phyloP scores from a whole-genome alignment of 169 alveolate species.

The Theileria annulata region DNA sequence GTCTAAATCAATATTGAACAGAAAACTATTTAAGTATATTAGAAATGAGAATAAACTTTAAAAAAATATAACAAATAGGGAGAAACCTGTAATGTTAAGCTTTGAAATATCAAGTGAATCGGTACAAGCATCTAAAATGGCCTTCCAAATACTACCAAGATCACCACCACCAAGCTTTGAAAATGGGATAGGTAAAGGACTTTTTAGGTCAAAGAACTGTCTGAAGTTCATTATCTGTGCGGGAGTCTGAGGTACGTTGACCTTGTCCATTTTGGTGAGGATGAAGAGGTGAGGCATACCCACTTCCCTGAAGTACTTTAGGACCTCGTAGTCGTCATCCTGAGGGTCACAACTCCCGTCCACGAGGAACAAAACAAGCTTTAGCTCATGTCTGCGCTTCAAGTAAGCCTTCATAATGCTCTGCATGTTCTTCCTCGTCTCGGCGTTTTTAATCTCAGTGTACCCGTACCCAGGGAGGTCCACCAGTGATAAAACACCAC shows the following conservation, averaged over 20 bases:
- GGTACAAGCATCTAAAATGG: conserved; percentile 60
- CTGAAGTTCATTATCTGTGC: conserved; percentile 54
- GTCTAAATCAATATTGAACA: conserved; percentile 2
- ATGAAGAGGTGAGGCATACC: conserved; percentile 47
- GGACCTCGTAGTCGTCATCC: conserved; percentile 35
- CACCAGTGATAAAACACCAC: conserved; percentile 48
- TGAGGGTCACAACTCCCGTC: conserved; percentile 57
- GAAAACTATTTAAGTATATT: neutral
- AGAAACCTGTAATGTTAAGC: conserved; percentile 23
- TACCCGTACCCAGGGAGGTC: conserved; percentile 69
- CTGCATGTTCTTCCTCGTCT: conserved; percentile 53
- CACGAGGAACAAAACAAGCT: conserved; percentile 56
- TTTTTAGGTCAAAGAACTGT: conserved; percentile 40
- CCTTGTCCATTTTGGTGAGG: conserved; percentile 66
- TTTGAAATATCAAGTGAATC: conserved; percentile 40
- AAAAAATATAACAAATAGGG: too few relatives aligned
- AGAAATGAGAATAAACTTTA: neutral
- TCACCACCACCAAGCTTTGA: conserved; percentile 64
- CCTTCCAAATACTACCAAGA: conserved; percentile 59
- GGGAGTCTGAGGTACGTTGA: conserved; percentile 43
- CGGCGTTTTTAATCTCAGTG: conserved; percentile 48
- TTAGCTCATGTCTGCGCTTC: conserved; percentile 59
- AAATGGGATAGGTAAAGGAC: conserved; percentile 58
- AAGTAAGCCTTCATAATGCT: conserved; percentile 63
- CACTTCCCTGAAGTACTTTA: conserved; percentile 20